Evolutionary conservation across 2,329 filamentous ascomycete species (phyloP).

Genomic region (Trichoderma simmonsii): DNA sequence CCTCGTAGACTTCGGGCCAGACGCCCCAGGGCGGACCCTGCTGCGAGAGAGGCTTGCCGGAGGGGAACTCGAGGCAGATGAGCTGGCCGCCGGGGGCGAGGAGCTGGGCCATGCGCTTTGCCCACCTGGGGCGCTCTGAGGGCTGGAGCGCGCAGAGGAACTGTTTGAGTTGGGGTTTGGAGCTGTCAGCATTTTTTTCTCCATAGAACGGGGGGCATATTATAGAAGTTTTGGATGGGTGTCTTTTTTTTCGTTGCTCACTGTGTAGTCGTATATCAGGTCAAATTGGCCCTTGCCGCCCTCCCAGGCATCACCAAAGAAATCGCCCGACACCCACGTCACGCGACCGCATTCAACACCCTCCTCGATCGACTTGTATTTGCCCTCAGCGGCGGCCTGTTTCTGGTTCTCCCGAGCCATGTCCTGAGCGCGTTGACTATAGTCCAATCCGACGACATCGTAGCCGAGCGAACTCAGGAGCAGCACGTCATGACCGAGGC

Average conservation of each 20-base stretch:
- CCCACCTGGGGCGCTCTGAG: constrained; percentile 51
- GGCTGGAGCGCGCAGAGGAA: constrained; percentile 63
- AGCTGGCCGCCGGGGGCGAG: constrained; percentile 50
- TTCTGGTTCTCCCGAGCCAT: constrained; percentile 45
- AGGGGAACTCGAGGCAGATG: constrained; percentile 74
- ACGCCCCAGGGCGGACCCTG: constrained; percentile 73
- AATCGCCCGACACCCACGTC: constrained; percentile 61
- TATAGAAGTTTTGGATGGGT: background rate
- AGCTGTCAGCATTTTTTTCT: background rate
- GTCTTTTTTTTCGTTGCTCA: constrained; percentile 32
- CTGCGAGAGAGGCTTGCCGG: constrained; percentile 61
- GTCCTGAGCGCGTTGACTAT: constrained; percentile 47
- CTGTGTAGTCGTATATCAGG: constrained; percentile 62
- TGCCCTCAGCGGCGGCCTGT: constrained; percentile 37
- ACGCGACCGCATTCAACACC: constrained; percentile 47
- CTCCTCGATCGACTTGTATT: constrained; percentile 42
- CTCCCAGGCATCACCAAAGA: constrained; percentile 61
- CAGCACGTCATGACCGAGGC: constrained; percentile 75
- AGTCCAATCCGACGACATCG: constrained; percentile 73
- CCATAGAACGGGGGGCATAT: background rate
- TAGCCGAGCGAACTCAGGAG: constrained; percentile 73
- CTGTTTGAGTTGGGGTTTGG: constrained; percentile 33
- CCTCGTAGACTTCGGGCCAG: constrained; percentile 66
- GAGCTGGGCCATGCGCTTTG: constrained; percentile 49
- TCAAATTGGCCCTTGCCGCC: constrained; percentile 56